These are phyloP conservation scores for Geranium brycei DNA, from an alignment of 345 rosid genomes.

Conservation along the genomic window DNA sequence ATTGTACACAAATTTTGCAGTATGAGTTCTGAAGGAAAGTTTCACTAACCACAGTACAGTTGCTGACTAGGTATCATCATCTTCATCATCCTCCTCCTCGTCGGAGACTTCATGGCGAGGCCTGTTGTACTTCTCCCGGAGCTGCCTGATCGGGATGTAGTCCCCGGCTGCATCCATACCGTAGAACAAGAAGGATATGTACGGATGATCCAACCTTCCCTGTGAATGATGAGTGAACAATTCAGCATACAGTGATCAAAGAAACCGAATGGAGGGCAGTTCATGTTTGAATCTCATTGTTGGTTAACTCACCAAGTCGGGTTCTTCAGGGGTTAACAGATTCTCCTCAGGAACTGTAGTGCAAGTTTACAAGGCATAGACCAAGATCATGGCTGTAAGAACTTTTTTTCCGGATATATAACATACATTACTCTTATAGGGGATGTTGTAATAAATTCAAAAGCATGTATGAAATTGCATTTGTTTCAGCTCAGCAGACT, in stretches of 20 bases:
- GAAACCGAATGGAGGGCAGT: not conserved
- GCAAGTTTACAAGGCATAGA: constrained; percentile 1
- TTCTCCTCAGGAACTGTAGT: constrained; percentile 83
- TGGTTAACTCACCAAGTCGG: constrained; percentile 36
- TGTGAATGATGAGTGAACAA: constrained; percentile 20
- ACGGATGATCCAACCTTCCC: constrained; percentile 90
- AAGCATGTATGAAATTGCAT: not conserved
- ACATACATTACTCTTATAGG: too few relatives aligned
- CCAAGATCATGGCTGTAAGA: not conserved
- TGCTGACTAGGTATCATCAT: constrained; percentile 11
- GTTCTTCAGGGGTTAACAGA: constrained; percentile 50
- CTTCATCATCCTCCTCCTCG: constrained; percentile 28
- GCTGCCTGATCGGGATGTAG: constrained; percentile 84
- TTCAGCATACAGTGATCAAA: not conserved
- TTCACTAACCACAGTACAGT: not conserved
- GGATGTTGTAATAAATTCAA: too few relatives aligned
- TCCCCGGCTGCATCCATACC: constrained; percentile 80
- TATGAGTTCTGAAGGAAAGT: too few relatives aligned
- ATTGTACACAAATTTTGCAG: too few relatives aligned
- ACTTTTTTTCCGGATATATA: too few relatives aligned
- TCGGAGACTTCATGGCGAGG: constrained; percentile 67
- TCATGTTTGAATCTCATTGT: constrained; percentile 2
- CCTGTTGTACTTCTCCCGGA: constrained; percentile 65
- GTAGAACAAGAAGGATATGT: constrained; percentile 62
- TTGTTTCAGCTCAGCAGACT: not conserved